Base-by-base conservation (phyloP, 331 rosid species). In the Prunus yedoensis region DNA sequence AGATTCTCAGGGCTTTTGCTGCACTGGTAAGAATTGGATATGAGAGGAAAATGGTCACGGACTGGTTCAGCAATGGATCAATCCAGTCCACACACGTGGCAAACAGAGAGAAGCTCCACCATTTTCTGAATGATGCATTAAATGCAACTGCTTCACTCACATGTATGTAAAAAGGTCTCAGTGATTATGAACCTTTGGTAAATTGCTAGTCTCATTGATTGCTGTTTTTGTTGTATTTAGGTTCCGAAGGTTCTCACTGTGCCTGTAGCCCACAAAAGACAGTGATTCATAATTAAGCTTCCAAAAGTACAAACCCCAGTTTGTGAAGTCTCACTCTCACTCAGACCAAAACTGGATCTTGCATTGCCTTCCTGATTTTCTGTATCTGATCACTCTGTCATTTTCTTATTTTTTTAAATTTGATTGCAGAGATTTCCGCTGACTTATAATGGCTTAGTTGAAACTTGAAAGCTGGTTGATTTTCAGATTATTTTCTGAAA, bases 1-100 rank as follows among this genome's bases (percentile, higher is more conserved):
- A 14, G 2, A 47, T 47, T 47, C 52, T 11, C 4, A 3, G 9
- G 43, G 43, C 43, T 7, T 38, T 38, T 38, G 43, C 43, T 38
- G 9, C 9, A 38, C 43, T 38, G 1, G 52, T 47, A 11, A 11
- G 5, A 47, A 13, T 47, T 21, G 61, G 61, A 21, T 30, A 20
- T 56, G 61, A 5, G 45, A 69, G 60, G 28, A 50, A 68, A 50
- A 50, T 6, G 46, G 28, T 69, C 74, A 50, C 74, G 46, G 46
- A 50, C 74, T 16, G 60, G 60, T 69, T 16, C 43, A 47, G 41
- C 73, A 50, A 38, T 52, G 57, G 49, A 63, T 21, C 49, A 3
- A 4, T 63, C 8, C 12, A 35, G 49, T 35, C 49, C 41, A 41
- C 38, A 45, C 53, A 54, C 52, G 65, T 35, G 53, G 8, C 28